Conservation (phyloP, 768 basidiomycete species). For the Boletus vinaceobasis region DNA sequence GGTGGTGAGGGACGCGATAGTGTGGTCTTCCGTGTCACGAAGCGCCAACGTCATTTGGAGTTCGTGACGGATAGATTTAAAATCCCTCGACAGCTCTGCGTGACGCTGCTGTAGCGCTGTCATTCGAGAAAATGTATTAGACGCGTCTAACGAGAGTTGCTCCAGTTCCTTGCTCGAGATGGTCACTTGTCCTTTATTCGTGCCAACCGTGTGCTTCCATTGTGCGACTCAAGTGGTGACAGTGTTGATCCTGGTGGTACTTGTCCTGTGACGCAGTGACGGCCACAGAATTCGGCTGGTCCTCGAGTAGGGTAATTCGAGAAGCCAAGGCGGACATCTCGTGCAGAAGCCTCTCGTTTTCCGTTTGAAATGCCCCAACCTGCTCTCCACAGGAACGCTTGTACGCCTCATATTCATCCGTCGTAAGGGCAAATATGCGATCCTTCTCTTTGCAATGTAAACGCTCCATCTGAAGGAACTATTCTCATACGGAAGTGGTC, state of each 20-base stretch:
- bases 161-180: constrained; percentile 5
- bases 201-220: background rate
- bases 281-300: background rate
- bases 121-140: background rate
- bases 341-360: background rate
- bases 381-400: background rate
- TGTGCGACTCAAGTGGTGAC: background rate
- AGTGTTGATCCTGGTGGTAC: background rate
- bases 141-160: background rate
- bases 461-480: background rate
- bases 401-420: background rate
- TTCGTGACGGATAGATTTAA: background rate
- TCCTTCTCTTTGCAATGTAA: background rate
- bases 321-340: background rate
- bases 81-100: background rate
- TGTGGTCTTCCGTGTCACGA: no score
- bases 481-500: background rate
- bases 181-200: no score
- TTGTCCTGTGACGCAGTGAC: no score
- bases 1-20: no score
- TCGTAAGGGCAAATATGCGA: background rate
- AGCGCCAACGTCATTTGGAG: background rate
- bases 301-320: background rate
- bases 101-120: background rate
- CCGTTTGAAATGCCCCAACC: background rate